Base-by-base conservation (phyloP, 2,329 filamentous ascomycete genomes). In the Coniochaeta pulveracea region DNA sequence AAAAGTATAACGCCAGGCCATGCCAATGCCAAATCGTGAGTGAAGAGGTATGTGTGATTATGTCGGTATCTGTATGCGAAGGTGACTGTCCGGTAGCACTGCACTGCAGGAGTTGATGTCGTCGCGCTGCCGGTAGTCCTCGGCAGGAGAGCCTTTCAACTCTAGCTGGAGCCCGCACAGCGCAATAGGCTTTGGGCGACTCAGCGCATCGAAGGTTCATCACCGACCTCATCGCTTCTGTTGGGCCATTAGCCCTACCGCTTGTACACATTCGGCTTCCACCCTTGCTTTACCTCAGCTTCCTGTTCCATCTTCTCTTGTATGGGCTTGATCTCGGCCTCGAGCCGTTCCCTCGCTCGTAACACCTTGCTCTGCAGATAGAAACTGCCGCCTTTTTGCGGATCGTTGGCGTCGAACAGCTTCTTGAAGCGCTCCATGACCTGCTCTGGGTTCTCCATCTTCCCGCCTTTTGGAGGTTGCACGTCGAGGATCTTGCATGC, bases 331-430 rank as follows among this genome's bases (percentile, higher is more conserved):
- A 91, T 64, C 60, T 98, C 89, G 48, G 80, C 70, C 64, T 96
- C 89, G 61, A 98, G 81, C 43, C 91, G 69, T 62, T 98, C 89
- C 48, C 89, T 75, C 37, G 91, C 91, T 41, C 91, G 71, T 46
- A 96, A 61, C 35, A 98, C 76, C 64, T 98, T 98, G 69, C 89
- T 96, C 62, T 98, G 91, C 31, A 98, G 69, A 59, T 98, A 98
- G 61, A 98, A 98, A 50, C 86, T 95, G 34, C 91, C 91, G 22
- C 91, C 91, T 52, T 94, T 94, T 58, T 93, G 71, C 9, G 91
- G 89, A 43, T 98, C 84, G 62, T 98, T 98, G 47, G 75, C 65
- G 58, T 98, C 91, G 55, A 95, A 98, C 30, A 98, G 64, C 43
- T 80, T 77, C 73, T 96, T 96, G 69, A 96, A 98, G 34, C 86